These are phyloP conservation scores for Lasiodiplodia citricola DNA, from an alignment of 2,329 filamentous ascomycete species.

Conservation along the genomic window DNA sequence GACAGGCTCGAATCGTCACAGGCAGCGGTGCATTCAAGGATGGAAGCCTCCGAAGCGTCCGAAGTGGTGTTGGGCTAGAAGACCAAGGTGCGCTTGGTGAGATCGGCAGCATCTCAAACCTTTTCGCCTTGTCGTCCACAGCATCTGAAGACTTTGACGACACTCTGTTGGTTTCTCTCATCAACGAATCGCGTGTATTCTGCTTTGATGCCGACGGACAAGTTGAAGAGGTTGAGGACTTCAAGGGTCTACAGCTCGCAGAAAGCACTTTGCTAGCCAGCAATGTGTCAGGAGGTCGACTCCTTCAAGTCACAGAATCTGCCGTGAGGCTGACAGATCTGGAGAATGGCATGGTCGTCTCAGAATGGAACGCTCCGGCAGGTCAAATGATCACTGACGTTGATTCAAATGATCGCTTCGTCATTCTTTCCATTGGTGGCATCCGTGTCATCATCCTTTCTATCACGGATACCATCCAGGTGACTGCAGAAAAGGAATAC, in stretches of 20 bases:
- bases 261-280: conserved; percentile 73
- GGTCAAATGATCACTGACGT: conserved; percentile 73
- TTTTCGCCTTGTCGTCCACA: conserved; percentile 71
- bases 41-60: conserved; percentile 85
- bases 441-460: conserved; percentile 73
- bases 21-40: conserved; percentile 90
- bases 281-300: conserved; percentile 66
- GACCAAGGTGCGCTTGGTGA: conserved; percentile 83
- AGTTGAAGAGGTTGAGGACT: conserved; percentile 84
- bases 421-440: conserved; percentile 78
- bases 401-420: conserved; percentile 71
- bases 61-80: conserved; percentile 91
- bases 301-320: conserved; percentile 78
- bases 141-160: conserved; percentile 61
- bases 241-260: conserved; percentile 71
- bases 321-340: conserved; percentile 67
- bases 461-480: conserved; percentile 62
- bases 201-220: conserved; percentile 74
- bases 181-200: conserved; percentile 84
- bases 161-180: conserved; percentile 77
- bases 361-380: conserved; percentile 62
- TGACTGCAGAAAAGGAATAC: conserved; percentile 65
- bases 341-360: conserved; percentile 58
- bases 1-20: conserved; percentile 90
- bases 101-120: conserved; percentile 72